Conservation (phyloP, 306 rosid genomes). For the Fragaria vesca region DNA sequence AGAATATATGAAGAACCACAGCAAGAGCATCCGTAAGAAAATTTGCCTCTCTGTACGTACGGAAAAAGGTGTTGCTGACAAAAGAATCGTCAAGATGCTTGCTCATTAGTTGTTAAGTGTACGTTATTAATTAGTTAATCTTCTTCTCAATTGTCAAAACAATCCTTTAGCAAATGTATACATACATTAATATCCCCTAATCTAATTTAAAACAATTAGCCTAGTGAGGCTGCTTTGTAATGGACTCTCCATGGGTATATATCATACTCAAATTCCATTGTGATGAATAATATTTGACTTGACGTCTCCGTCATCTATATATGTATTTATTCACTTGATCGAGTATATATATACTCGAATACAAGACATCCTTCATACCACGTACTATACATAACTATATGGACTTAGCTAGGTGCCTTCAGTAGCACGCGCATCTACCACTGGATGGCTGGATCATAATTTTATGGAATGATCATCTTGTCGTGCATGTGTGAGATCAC, state of each 20-base stretch:
- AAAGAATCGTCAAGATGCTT: too few species aligned
- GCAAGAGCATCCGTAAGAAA: too few species aligned
- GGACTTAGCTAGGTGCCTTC: not conserved
- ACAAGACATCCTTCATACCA: not conserved
- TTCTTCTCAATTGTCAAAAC: too few species aligned
- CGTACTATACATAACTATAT: not conserved
- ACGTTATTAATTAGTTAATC: too few species aligned
- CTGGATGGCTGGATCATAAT: not conserved
- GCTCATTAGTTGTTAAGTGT: too few species aligned
- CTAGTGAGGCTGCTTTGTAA: not conserved
- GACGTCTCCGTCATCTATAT: not conserved
- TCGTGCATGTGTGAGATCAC: not conserved
- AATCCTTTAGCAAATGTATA: too few species aligned
- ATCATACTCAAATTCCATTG: not conserved
- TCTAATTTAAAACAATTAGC: not conserved
- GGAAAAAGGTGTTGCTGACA: too few species aligned
- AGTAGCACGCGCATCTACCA: not conserved
- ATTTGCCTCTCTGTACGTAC: too few species aligned
- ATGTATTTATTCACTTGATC: not conserved
- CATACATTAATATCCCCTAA: too few species aligned
- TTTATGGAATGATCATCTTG: not conserved
- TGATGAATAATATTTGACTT: not conserved
- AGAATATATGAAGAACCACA: too few species aligned
- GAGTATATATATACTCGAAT: not conserved
- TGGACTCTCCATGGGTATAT: not conserved